Conservation (phyloP, 352 stramenopile species). For the Pilasporangium apinafurcum region DNA sequence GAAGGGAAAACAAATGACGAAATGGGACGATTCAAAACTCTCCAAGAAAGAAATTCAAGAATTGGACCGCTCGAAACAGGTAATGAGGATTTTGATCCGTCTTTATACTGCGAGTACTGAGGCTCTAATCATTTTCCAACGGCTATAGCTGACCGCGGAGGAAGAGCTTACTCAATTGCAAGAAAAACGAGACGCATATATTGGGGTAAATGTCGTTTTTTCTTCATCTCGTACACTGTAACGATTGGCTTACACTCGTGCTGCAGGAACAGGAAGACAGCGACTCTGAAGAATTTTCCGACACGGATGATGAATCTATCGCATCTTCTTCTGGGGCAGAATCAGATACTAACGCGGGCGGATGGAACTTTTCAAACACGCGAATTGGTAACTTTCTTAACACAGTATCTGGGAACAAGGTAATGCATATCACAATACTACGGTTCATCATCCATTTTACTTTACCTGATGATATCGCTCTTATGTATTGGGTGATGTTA, state of each 20-base stretch:
- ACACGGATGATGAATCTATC: conserved; percentile 73
- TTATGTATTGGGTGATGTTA: no score
- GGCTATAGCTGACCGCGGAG: conserved; percentile 41
- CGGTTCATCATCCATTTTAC: no score
- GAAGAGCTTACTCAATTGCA: conserved; percentile 66
- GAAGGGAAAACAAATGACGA: conserved; percentile 71
- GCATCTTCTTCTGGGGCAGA: conserved; percentile 57
- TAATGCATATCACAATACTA: no score
- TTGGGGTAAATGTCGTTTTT: conserved; percentile 46
- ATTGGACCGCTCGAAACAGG: conserved; percentile 64
- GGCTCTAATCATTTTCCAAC: neutral
- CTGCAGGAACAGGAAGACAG: conserved; percentile 58
- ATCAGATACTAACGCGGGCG: conserved; percentile 46
- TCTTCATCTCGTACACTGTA: neutral
- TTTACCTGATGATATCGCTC: neutral
- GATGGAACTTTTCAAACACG: conserved; percentile 80
- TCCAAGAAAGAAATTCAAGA: conserved; percentile 77
- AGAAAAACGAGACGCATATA: conserved; percentile 75
- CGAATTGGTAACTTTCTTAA: conserved; percentile 79
- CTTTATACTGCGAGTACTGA: neutral
- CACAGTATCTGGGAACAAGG: conserved; percentile 85
- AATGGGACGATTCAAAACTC: conserved; percentile 82
- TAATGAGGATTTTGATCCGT: no score
- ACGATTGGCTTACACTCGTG: neutral
- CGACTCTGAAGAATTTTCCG: conserved; percentile 55